Evolutionary conservation across 2,329 filamentous ascomycete species (phyloP).

Genomic region (Sphaerulina vaccinii): DNA sequence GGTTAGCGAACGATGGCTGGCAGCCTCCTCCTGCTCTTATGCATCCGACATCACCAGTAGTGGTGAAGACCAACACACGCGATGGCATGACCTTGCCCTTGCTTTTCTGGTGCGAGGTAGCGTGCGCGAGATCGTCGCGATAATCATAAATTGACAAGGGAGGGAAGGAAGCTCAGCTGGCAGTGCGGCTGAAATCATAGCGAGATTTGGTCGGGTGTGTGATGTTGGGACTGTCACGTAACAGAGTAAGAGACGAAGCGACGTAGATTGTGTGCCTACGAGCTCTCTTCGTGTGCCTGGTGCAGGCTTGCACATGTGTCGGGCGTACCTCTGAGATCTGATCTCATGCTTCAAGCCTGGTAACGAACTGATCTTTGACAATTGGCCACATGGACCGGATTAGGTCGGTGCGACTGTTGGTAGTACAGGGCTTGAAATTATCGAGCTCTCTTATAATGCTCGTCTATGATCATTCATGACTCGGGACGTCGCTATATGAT

Average conservation of each 20-base stretch:
- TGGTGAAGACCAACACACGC: background rate
- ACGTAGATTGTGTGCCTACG: background rate
- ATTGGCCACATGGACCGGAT: background rate
- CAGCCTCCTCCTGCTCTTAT: too few relatives aligned
- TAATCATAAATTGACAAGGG: too few relatives aligned
- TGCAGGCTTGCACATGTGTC: too few relatives aligned
- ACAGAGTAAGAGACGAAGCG: too few relatives aligned
- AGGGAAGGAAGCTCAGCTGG: too few relatives aligned
- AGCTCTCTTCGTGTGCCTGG: background rate
- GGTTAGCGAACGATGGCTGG: too few relatives aligned
- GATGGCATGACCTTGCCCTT: too few relatives aligned
- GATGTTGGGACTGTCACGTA: background rate
- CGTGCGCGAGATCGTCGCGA: background rate
- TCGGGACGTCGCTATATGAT: constrained; percentile 50
- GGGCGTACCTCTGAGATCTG: too few relatives aligned
- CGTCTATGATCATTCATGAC: background rate
- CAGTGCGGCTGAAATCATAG: background rate
- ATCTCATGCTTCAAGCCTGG: too few relatives aligned
- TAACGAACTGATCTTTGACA: too few relatives aligned
- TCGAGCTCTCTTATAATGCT: background rate
- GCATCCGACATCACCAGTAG: too few relatives aligned
- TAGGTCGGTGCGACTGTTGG: background rate
- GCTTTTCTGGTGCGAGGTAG: too few relatives aligned
- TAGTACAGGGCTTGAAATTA: background rate
- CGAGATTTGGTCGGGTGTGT: background rate